A percentile compares a stretch with the other conserved stretches of the same genome.
Evolutionary conservation across 2,329 filamentous ascomycete genomes (phyloP).

Genomic region (Monosporascus sp.): DNA sequence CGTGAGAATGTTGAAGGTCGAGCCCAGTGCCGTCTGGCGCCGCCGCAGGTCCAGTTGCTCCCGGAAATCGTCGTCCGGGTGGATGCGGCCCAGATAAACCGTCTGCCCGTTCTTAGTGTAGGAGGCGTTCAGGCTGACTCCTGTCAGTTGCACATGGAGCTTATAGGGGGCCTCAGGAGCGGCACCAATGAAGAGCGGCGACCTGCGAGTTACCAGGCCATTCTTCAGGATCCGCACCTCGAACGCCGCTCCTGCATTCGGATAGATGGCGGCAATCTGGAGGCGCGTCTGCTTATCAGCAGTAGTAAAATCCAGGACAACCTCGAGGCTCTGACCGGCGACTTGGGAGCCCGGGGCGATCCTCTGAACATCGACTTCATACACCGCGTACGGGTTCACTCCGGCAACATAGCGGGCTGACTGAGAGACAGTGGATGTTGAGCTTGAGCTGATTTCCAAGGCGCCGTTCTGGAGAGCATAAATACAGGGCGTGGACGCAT

Average conservation of each 20-base stretch:
- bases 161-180: background rate
- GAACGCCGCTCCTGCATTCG: background rate
- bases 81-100: background rate
- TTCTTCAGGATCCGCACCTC: background rate
- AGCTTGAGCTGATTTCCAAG: background rate
- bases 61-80: background rate
- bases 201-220: background rate
- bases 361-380: background rate
- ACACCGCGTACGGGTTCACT: constrained; percentile 1
- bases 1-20: background rate
- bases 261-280: background rate
- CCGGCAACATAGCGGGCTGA: background rate
- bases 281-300: background rate
- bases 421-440: background rate
- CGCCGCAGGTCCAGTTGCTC: background rate
- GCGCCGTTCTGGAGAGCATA: background rate
- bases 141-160: background rate
- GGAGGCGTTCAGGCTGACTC: constrained; percentile 1
- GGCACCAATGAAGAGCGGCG: background rate
- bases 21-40: background rate
- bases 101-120: background rate
- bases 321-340: background rate
- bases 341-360: background rate
- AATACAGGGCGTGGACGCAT: background rate
- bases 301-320: background rate